Conservation (phyloP, 2,329 filamentous ascomycete species). For the Colletotrichum eleusines region DNA sequence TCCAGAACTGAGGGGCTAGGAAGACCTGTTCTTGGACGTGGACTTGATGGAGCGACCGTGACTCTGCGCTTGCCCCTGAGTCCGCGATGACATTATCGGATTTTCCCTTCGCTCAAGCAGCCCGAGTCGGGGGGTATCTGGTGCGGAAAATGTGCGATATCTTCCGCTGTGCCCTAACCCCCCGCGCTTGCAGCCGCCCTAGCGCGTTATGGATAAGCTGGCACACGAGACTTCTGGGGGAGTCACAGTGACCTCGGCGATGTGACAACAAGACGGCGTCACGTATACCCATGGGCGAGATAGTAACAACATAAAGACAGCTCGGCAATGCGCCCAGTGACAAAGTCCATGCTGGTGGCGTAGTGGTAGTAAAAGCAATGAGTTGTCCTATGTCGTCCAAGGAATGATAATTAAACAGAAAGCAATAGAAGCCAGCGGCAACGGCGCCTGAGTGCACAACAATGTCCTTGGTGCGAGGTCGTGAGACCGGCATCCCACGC, state of each 20-base stretch:
- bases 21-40: neutral
- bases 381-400: constrained; percentile 58
- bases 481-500: constrained; percentile 51
- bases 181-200: neutral
- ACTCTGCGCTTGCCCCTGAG: neutral
- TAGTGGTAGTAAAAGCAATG: constrained; percentile 47
- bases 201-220: neutral
- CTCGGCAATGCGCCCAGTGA: neutral
- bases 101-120: neutral
- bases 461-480: constrained; percentile 50
- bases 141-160: neutral
- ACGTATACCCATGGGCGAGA: constrained; percentile 12
- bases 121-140: neutral
- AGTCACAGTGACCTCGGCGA: neutral
- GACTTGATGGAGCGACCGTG: neutral
- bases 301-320: neutral
- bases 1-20: constrained; percentile 71
- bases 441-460: constrained; percentile 64
- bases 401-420: constrained; percentile 29
- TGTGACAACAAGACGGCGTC: constrained; percentile 8
- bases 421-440: constrained; percentile 56
- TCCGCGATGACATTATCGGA: neutral
- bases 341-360: constrained; percentile 8
- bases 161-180: neutral
- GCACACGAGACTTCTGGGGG: neutral